Percentiles rank a stretch among this genome's conserved stretches.
Conservation (phyloP, 2,329 filamentous ascomycete genomes). For the Diplodia intermedia region DNA sequence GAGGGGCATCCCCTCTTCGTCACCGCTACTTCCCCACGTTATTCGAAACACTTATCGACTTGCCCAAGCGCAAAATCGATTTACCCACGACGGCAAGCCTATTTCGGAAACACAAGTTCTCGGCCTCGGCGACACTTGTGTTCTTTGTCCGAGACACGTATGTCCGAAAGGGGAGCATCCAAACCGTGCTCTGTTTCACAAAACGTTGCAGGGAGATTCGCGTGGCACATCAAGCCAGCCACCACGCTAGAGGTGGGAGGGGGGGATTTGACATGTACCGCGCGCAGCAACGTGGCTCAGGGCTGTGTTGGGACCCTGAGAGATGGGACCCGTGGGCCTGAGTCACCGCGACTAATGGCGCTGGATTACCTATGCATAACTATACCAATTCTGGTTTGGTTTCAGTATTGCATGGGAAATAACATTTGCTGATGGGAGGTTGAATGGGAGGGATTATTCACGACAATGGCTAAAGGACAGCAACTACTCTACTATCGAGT, state of each 20-base stretch:
- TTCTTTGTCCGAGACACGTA: neutral
- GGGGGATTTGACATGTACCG: neutral
- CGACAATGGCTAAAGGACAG: neutral
- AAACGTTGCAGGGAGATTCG: neutral
- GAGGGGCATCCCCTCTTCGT: neutral
- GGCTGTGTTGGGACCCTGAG: neutral
- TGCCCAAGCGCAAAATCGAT: neutral
- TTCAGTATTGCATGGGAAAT: neutral
- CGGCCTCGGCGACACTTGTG: neutral
- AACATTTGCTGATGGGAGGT: neutral
- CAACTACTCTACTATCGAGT: neutral
- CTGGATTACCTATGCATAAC: neutral
- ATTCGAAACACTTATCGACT: neutral
- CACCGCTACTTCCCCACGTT: neutral
- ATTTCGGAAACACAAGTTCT: neutral
- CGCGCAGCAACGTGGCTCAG: neutral
- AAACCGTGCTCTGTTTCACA: neutral
- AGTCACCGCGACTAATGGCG: neutral
- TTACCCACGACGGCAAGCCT: neutral
- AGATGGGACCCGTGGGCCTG: neutral
- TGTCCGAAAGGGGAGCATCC: neutral
- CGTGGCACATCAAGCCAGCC: neutral
- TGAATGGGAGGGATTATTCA: neutral
- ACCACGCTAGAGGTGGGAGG: neutral
- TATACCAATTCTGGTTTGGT: neutral